Percentiles rank a stretch among this genome's conserved stretches.
These are phyloP conservation scores for Aspergillus haitiensis DNA, from an alignment of 495 filamentous ascomycete genomes.

Conservation along the genomic window DNA sequence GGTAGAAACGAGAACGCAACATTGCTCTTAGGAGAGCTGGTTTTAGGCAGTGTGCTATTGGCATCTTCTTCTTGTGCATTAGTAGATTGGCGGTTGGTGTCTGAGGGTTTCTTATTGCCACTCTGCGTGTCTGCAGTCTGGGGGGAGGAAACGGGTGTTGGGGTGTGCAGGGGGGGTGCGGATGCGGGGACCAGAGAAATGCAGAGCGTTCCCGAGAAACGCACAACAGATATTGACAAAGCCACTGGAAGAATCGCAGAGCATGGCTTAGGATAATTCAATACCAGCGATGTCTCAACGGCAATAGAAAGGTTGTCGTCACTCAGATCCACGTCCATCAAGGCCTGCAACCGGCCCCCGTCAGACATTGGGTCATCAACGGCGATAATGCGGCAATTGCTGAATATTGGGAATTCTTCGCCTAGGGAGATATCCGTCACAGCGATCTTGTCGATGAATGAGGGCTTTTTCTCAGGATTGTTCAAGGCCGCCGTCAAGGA, in stretches of 20 bases:
- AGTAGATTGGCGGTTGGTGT: constrained; percentile 14
- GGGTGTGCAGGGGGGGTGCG: constrained; percentile 43
- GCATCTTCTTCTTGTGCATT: constrained; percentile 8
- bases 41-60: constrained; percentile 30
- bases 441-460: constrained; percentile 87
- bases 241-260: constrained; percentile 93
- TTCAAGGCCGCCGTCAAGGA: constrained; percentile 89
- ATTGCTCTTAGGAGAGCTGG: constrained; percentile 63
- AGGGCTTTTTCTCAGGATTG: constrained; percentile 72
- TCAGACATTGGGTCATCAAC: constrained; percentile 51
- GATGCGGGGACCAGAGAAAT: constrained; percentile 80
- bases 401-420: constrained; percentile 98
- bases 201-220: constrained; percentile 91
- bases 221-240: constrained; percentile 82
- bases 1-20: constrained; percentile 93
- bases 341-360: constrained; percentile 75
- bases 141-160: constrained; percentile 34
- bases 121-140: constrained; percentile 24
- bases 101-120: constrained; percentile 16
- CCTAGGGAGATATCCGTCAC: constrained; percentile 91
- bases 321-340: constrained; percentile 95
- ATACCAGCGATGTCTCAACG: constrained; percentile 85
- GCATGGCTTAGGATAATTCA: constrained; percentile 89
- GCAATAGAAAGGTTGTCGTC: constrained; percentile 90
- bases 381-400: constrained; percentile 90